A percentile compares a stretch with the other conserved stretches of the same genome.
These are phyloP conservation scores for Paecilomyces sp. DNA, from an alignment of 2,329 filamentous ascomycete genomes.

Conservation along the genomic window DNA sequence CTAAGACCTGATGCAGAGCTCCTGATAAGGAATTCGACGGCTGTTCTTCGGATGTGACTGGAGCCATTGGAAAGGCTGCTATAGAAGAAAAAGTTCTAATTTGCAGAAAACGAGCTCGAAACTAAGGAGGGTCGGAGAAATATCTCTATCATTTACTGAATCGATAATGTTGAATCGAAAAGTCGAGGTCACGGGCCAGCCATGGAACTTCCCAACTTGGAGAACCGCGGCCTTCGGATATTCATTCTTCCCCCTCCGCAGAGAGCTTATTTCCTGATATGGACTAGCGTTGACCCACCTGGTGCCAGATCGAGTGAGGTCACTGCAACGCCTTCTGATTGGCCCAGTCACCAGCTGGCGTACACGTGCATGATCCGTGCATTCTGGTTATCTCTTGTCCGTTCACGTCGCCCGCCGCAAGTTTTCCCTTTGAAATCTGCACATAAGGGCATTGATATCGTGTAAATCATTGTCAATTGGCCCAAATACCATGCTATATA, in stretches of 20 bases:
- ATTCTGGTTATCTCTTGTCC: background rate
- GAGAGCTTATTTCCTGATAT: background rate
- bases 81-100: background rate
- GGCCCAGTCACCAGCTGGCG: background rate
- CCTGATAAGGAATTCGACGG: conserved; percentile 11
- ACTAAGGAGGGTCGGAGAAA: background rate
- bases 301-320: background rate
- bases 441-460: background rate
- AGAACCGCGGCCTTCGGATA: background rate
- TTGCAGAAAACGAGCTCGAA: background rate
- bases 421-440: background rate
- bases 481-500: background rate
- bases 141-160: background rate
- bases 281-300: background rate
- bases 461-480: background rate
- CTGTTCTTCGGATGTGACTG: background rate
- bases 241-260: background rate
- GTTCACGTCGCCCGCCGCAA: background rate
- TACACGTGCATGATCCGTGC: background rate
- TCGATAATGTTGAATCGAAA: background rate
- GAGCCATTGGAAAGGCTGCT: background rate
- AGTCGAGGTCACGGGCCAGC: background rate
- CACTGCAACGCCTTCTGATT: background rate
- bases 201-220: background rate
- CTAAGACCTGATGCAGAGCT: conserved; percentile 24